phyloP scores from a whole-genome alignment of 352 stramenopile genomes.

The Phytopythium boreale region DNA sequence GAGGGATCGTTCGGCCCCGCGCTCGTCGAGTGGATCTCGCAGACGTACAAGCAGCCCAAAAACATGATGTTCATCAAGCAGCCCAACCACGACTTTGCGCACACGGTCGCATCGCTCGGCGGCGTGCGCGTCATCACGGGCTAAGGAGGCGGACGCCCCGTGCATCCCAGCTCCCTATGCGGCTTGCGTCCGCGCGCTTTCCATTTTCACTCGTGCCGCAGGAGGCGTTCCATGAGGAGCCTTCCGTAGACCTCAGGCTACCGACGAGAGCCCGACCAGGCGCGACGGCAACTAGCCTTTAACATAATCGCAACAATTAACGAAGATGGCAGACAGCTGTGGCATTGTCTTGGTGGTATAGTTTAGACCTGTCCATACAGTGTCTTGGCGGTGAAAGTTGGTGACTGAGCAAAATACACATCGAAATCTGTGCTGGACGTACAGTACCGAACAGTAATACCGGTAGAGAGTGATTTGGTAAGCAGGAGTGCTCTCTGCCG shows the following conservation, averaged over 20 bases:
- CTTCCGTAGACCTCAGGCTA: neutral
- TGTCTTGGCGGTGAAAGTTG: no score
- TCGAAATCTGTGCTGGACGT: no score
- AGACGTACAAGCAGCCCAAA: constrained; percentile 88
- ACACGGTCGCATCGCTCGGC: constrained; percentile 91
- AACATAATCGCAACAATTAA: neutral
- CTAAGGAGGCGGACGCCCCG: constrained; percentile 17
- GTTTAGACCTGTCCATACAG: no score
- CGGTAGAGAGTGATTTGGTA: no score
- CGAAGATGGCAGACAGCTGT: no score
- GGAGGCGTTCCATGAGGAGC: neutral
- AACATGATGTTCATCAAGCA: constrained; percentile 98
- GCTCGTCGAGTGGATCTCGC: constrained; percentile 91
- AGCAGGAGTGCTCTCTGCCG: no score
- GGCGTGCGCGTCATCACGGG: constrained; percentile 92
- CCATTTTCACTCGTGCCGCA: neutral
- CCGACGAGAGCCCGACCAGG: neutral
- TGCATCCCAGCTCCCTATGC: neutral
- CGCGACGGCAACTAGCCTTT: neutral
- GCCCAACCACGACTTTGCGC: constrained; percentile 92
- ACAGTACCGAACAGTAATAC: no score
- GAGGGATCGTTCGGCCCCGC: constrained; percentile 84
- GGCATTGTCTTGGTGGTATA: no score
- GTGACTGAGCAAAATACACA: no score
- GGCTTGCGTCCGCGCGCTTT: neutral